These are phyloP conservation scores for Tulasnella sp. DNA, from an alignment of 768 basidiomycete species.

Conservation along the genomic window DNA sequence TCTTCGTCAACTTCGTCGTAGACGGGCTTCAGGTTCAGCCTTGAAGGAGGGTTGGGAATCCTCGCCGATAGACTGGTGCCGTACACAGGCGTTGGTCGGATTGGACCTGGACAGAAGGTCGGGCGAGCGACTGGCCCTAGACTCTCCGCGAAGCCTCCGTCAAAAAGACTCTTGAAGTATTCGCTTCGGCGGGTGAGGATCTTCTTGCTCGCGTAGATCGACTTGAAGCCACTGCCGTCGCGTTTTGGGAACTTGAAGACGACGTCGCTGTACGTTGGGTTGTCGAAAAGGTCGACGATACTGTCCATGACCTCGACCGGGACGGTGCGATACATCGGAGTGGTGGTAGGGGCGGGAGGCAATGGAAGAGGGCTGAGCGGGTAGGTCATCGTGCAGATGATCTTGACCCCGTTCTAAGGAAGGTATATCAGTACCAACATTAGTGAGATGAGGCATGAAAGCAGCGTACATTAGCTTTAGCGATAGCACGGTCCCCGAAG, in stretches of 20 bases:
- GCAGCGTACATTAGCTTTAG: slow-evolving; percentile 29
- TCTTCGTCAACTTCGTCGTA: slow-evolving; percentile 27
- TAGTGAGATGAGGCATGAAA: background rate
- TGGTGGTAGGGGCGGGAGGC: slow-evolving; percentile 11
- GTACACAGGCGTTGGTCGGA: background rate
- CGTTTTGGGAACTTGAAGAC: slow-evolving; percentile 35
- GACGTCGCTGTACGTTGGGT: slow-evolving; percentile 31
- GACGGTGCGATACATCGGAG: slow-evolving; percentile 23
- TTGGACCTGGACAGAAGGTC: slow-evolving; percentile 5
- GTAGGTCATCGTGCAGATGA: slow-evolving; percentile 35
- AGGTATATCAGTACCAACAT: background rate
- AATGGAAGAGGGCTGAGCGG: slow-evolving; percentile 14
- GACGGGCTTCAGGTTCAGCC: slow-evolving; percentile 1
- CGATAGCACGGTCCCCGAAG: slow-evolving; percentile 31
- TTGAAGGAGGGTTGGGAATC: slow-evolving; percentile 20
- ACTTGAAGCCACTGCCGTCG: slow-evolving; percentile 22
- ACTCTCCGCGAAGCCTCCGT: slow-evolving; percentile 33
- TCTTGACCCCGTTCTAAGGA: slow-evolving; percentile 32
- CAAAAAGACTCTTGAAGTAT: slow-evolving; percentile 31
- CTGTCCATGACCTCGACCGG: slow-evolving; percentile 27
- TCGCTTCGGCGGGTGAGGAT: slow-evolving; percentile 31
- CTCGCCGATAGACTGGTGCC: background rate
- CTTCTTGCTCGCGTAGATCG: slow-evolving; percentile 33
- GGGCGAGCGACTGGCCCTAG: background rate
- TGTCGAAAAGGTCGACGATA: slow-evolving; percentile 32